These are phyloP conservation scores for Canavalia gladiata DNA, from an alignment of 306 rosid species.

Conservation along the genomic window DNA sequence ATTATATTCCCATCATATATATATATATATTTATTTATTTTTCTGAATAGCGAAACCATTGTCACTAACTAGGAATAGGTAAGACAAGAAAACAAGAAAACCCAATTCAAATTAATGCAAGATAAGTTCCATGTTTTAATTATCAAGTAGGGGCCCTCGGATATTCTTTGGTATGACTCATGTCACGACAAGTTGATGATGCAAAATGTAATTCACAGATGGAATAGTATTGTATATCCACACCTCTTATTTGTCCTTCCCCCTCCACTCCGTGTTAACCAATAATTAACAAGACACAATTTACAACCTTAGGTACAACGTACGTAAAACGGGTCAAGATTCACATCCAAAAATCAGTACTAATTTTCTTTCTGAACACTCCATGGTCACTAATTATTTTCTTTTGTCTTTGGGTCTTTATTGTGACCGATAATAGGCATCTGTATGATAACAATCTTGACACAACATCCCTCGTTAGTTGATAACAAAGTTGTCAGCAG, in stretches of 20 bases:
- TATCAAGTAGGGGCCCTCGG: slow-evolving; percentile 39
- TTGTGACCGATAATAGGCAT: slow-evolving; percentile 33
- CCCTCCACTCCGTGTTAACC: slow-evolving; percentile 14
- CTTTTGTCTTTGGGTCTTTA: slow-evolving; percentile 37
- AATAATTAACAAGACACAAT: slow-evolving; percentile 35
- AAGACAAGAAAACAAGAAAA: slow-evolving; percentile 48
- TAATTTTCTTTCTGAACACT: slow-evolving; percentile 16
- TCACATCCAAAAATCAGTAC: slow-evolving; percentile 24
- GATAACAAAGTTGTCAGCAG: neutral
- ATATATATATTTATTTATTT: neutral
- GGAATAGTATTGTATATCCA: slow-evolving; percentile 41
- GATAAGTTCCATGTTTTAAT: slow-evolving; percentile 40
- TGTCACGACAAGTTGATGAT: slow-evolving; percentile 45
- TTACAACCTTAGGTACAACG: slow-evolving; percentile 37
- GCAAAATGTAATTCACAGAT: slow-evolving; percentile 47
- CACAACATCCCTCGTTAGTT: neutral
- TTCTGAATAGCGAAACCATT: slow-evolving; percentile 35
- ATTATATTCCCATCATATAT: slow-evolving; percentile 4
- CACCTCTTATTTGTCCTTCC: slow-evolving; percentile 39
- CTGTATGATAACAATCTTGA: neutral
- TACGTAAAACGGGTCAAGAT: slow-evolving; percentile 5
- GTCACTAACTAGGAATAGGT: slow-evolving; percentile 43
- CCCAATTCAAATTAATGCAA: slow-evolving; percentile 46
- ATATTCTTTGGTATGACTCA: slow-evolving; percentile 34
- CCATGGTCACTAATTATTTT: slow-evolving; percentile 28